These are phyloP conservation scores for Rhodamnia rubescens DNA, from an alignment of 345 rosid genomes.

Conservation along the genomic window DNA sequence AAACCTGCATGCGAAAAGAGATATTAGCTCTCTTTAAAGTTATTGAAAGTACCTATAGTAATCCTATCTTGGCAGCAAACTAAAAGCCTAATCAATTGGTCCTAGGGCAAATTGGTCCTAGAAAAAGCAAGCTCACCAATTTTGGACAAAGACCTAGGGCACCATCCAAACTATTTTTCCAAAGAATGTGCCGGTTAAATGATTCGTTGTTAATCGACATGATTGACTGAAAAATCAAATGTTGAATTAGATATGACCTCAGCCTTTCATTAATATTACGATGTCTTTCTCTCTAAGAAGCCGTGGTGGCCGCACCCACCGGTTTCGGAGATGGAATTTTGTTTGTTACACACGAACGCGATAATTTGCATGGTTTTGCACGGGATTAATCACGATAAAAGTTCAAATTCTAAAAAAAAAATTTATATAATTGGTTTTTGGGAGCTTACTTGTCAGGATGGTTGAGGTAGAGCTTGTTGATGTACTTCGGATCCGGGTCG, in stretches of 20 bases:
- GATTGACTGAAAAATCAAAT: background rate
- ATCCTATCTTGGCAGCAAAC: too few species aligned
- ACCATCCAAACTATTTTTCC: too few species aligned
- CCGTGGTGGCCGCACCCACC: background rate
- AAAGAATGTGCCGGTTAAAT: too few species aligned
- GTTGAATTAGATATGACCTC: background rate
- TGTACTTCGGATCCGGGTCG: slow-evolving; percentile 54
- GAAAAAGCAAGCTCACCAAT: too few species aligned
- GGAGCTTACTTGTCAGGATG: slow-evolving; percentile 50
- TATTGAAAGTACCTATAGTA: too few species aligned
- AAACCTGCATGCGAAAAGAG: slow-evolving; percentile 20
- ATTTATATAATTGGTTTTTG: background rate
- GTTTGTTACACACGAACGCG: background rate
- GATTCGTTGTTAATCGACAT: background rate
- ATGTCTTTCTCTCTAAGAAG: background rate
- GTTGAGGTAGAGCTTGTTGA: slow-evolving; percentile 47
- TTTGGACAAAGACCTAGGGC: too few species aligned
- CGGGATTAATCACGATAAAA: too few species aligned
- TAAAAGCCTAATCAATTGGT: too few species aligned
- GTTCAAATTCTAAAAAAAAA: background rate
- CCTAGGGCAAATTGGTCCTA: too few species aligned
- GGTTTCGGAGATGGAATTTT: background rate
- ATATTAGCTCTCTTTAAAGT: background rate
- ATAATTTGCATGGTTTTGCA: background rate
- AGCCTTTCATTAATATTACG: background rate